Base-by-base conservation (phyloP, 179 eudicot species). In the Patellifolia procumbens region DNA sequence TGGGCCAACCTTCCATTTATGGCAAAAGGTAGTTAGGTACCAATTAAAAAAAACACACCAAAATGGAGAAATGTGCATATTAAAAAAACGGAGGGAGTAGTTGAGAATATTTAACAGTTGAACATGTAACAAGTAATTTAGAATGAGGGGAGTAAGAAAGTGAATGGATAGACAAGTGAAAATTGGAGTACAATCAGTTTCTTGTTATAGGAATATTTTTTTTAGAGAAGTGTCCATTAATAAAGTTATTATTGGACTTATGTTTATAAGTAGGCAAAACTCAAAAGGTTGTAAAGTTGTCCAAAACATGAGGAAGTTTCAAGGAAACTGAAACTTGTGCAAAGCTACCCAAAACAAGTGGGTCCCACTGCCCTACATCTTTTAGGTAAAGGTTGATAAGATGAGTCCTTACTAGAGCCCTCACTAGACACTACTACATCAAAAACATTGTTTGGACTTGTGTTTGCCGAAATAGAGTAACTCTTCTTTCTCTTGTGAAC, bases 311-410 rank as follows among this genome's bases (percentile, higher is more conserved):
- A 52, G 68, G 66, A 78, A 72, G 35, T 22, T 73, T 39, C 81
- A 52, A 72, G 67, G 67, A 78, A 72, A 72, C 16, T 60, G 15
- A 49, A 37, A 42, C 61, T 64, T 51, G 34, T 60, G 66, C 42
- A 75, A 52, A 35, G 52, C 53, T 66, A 75, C 19, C 51, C 72
- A 24, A 62, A 61, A 28, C 62, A 37, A 59, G 48, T n/a, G 55
- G 76, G 60, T 17, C 63, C 74, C 35, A 51, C 17, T 34, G 61
- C 72, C 83, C 77, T 73, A 49, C 77, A 76, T 72, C 72, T 81
- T 75, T 81, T 81, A 52, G 60, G 65, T 76, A 28, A 39, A 76
- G 75, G 59, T 37, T 67, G 65, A 29, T 55, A 62, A 28, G 77
- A 60, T 48, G 43, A 49, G 20, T 51, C 39, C 17, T 74, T 61